Evolutionary conservation across 192 early-diverging fungal species (phyloP), one percentile per base, ranked within the genome.

Genomic region (Entophlyctis luteolus): DNA sequence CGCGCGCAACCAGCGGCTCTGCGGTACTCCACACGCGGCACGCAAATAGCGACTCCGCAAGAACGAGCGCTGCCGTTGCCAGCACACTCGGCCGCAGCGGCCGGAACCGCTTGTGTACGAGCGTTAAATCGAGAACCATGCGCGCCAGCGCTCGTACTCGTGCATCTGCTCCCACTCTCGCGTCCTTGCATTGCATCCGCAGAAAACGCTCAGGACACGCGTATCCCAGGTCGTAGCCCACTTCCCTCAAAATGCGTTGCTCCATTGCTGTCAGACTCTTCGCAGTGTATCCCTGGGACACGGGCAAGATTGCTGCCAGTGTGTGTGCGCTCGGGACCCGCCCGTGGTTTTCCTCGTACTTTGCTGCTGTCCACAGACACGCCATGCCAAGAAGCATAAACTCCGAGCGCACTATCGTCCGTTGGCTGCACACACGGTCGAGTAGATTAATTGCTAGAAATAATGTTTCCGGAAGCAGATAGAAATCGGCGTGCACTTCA

Each of bases 341-440:
- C n/a, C 83, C 83, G 72, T 86, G 84, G 57, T 80, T 84, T 63
- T 86, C 84, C 49, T 86, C 83, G 68, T 77, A 81, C 65, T 86
- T 86, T 10, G 81, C 73, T 4, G 83, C 83, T 36, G 81, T 58
- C 83, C 82, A 86, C 2, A 86, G 73, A 32, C 72, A 59, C 3
- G 84, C 81, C 12, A 86, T 53, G n/a, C 84, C 84, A 20, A 86
- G 47, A 27, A 86, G 75, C 53, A 83, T 83, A 52, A 73, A 86
- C 45, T 81, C 60, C 1, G 36, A 18, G 48, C 62, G 38, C 5
- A 39, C 38, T 48, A 86, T 49, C 18, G 54, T 20, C 22, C 73
- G 59, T 34, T 48, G 48, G 4, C 81, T 71, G 57, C 69, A 72
- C 25, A 79, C 68, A 35, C 84, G 78, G 70, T 86, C 84, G 33